Base-by-base conservation (phyloP, 176 grass and related monocot genomes). In the Phoenix dactylifera region DNA sequence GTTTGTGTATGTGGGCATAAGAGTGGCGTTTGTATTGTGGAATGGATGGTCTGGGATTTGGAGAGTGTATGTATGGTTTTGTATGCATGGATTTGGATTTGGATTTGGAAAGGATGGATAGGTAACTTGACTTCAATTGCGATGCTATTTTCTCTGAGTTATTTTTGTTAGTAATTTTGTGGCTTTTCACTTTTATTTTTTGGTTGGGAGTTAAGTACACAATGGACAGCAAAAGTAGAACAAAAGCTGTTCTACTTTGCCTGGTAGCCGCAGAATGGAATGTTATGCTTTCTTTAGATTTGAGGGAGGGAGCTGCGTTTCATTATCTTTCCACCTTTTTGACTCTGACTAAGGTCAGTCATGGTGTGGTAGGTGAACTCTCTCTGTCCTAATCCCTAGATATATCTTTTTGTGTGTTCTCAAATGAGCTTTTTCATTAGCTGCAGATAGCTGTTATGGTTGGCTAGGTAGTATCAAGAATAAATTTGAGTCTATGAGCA, bases 231-330 rank as follows among this genome's bases (percentile, higher is more conserved):
- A 3, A 52, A 62, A 50, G 53, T 54, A 67, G 71, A 70, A 75
- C 65, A 72, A 79, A 79, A 79, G 51, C 55, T 18, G 79, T 49
- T 18, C 16, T 3, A 60, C 58, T 60, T 60, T 18, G 26, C 26
- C 58, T 29, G 49, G 66, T 53, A 72, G 76, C 72, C 68, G 77
- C 82, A 80, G 67, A 72, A 69, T 76, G 72, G 82, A 85, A 85
- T 85, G 82, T 85, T 76, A 60, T 18, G 16, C n/a, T 18, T 14
- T n/a, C 28, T 18, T 29, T 26, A 39, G 82, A 63, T 53, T 66
- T 64, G 26, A 24, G 28, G 15, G 53, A 16, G 16, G 26, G 54
- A 50, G 32, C 62, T n/a, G 7, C 4, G 57, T 23, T 16, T 44
- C 58, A 29, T 20, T 44, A 22, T 74, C 57, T 51, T 2, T 6